Conservation (phyloP, 108 stramenopile species). For the Schizochytrium sp. region DNA sequence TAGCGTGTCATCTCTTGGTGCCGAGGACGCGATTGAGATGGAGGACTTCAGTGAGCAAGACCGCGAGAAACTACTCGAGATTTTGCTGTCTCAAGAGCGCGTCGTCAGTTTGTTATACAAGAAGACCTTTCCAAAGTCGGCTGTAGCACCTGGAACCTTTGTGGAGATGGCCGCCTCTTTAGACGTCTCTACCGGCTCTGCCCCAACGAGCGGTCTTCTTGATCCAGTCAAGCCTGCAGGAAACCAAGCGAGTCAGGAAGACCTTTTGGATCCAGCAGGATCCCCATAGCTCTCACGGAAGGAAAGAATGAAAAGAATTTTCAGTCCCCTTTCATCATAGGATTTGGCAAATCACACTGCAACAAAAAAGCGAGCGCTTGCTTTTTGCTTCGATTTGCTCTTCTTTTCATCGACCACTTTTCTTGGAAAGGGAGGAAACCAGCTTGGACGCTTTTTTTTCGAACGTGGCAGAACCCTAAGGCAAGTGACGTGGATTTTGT, state of each 20-base stretch:
- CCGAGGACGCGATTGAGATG: not conserved
- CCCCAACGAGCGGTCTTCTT: not conserved
- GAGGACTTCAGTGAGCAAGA: conserved; percentile 19
- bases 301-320: no score
- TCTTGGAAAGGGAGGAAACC: no score
- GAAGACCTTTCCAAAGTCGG: conserved; percentile 27
- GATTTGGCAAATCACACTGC: no score
- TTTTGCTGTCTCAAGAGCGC: conserved; percentile 46
- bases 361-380: no score
- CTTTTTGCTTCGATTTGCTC: no score
- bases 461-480: no score
- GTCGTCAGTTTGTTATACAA: conserved; percentile 39
- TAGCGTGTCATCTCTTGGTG: not conserved
- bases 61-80: conserved; percentile 31
- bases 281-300: no score
- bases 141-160: not conserved
- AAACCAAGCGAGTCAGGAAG: not conserved
- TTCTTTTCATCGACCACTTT: no score
- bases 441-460: no score
- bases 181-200: not conserved
- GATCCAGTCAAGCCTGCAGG: not conserved
- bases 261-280: not conserved
- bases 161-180: not conserved
- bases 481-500: no score
- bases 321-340: no score